Evolutionary conservation across 1,284 basidiomycete genomes (phyloP), one percentile per base, ranked within the genome.

Genomic region (Porogramme epimiltina): DNA sequence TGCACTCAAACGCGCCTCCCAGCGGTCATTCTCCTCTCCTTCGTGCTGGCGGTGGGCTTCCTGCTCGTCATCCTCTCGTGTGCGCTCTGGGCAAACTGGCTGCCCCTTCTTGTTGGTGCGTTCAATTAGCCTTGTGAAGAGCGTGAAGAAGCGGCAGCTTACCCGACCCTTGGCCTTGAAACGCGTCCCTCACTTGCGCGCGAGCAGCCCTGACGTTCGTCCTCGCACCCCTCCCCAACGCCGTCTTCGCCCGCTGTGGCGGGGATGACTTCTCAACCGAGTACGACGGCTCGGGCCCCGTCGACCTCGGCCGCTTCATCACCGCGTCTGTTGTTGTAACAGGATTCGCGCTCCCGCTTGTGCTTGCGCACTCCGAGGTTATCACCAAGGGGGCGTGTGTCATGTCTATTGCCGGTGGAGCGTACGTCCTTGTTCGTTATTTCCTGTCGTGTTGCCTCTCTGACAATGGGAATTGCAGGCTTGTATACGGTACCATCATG

Each of bases 31-130:
- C 79, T 96, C 54, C 85, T 98, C 47, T 95, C 96, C 3, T 97
- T 99, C 72, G 92, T 98, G 52, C 86, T 99, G 38, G 97, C 97
- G 13, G 82, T 97, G 25, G 97, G 97, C 23, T 99, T 99, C 75
- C 77, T 99, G 51, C 85, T 99, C 66, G 93, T 99, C 68, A 99
- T 99, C 70, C 87, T 99, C 25, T 95, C 93, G 1, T 99, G 97
- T 69, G 96, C 97, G 22, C 77, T 99, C 34, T 99, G 91, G 89
- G 74, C 84, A 31, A 99, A 99, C 72, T 99, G 97, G 97, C 78
- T 99, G 15, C 97, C 97, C 41, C 78, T 99, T 45, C 82, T 99
- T 60, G 96, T 98, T 61, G 96, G 96, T 97, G 64, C 68, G 93
- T 82, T n/a, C 19, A 4, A 4, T 33, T 37, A 16, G 34, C n/a